Conservation (phyloP, 2,329 filamentous ascomycete species). For the Fusarium sororula region DNA sequence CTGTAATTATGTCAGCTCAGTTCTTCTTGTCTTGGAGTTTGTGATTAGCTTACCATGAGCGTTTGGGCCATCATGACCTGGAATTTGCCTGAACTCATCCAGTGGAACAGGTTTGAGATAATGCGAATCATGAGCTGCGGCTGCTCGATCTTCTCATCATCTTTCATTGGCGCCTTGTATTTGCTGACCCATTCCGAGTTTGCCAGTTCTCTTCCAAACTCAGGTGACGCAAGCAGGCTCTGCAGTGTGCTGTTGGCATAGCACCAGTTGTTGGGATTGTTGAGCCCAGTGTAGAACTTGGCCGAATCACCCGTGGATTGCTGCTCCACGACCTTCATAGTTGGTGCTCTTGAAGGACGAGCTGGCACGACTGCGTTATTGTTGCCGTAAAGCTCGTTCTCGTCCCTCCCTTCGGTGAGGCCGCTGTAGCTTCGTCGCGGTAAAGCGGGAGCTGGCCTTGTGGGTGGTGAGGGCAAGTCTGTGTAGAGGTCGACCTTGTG, state of each 20-base stretch:
- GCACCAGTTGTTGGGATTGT: constrained; percentile 85
- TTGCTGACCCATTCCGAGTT: constrained; percentile 66
- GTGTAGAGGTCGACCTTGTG: constrained; percentile 54
- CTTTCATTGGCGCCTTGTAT: constrained; percentile 74
- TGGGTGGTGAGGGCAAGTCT: constrained; percentile 65
- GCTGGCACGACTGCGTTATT: constrained; percentile 51
- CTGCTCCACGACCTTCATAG: constrained; percentile 48
- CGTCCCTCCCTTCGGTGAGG: constrained; percentile 58
- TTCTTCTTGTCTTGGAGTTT: constrained; percentile 14
- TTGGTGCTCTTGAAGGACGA: constrained; percentile 51
- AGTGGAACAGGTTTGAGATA: constrained; percentile 66
- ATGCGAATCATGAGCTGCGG: constrained; percentile 69
- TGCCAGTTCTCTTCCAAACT: constrained; percentile 73
- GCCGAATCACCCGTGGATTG: constrained; percentile 56
- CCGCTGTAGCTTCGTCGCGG: constrained; percentile 83
- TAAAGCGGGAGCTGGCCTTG: constrained; percentile 73
- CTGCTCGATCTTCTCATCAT: constrained; percentile 61
- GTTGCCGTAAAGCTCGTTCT: constrained; percentile 49
- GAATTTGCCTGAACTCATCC: constrained; percentile 63
- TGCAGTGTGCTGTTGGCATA: constrained; percentile 95
- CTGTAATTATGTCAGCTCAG: constrained; percentile 47
- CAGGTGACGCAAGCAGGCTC: constrained; percentile 77
- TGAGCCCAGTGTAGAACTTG: constrained; percentile 67
- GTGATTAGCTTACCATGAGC: constrained; percentile 61
- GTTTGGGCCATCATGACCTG: constrained; percentile 62